Base-by-base conservation (phyloP, 441 rosid species). In the Adansonia madagascariensis region DNA sequence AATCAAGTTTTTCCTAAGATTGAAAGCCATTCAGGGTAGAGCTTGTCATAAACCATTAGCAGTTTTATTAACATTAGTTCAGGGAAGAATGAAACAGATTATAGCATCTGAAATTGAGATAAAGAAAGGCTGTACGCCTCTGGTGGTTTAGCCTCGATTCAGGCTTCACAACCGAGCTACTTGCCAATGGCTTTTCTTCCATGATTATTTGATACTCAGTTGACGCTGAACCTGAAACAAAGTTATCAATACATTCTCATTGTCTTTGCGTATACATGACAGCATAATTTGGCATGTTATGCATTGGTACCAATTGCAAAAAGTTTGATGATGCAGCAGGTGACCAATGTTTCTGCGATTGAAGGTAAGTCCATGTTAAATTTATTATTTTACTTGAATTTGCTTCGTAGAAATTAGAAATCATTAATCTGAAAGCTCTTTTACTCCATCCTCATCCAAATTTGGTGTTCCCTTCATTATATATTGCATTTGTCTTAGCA, bases 201-300 rank as follows among this genome's bases (percentile, higher is more conserved):
- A 1, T 27, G 31, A 43, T 43, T 17, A 35, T 31, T 39, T 49
- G 78, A 20, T 79, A 12, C 4, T 11, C 44, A 1, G 43, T 63
- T 61, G 41, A 50, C 12, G 55, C 35, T 73, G 59, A 69, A 24
- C 5, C 17, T 5, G 73, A 47, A 69, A 22, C 31, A 6, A 69
- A 44, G 15, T 8, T 27, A 27, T 0, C 31, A 71, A 6, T 3
- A 22, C 56, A 41, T 18, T 66, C 31, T 52, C 17, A 5, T 31
- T 66, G 22, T 24, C 76, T 52, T 53, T 27, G 35, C 62, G 50
- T 15, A 11, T 67, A 44, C 53, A 49, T 22, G 18, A 62, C 49
- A 53, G 44, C 44, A 18, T 50, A 73, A 71, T 60, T 76, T 65
- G 68, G 64, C 35, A 18, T 64, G 71, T 49, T 53, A n/a, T 15